A percentile compares a stretch with the other conserved stretches of the same genome.
Evolutionary conservation across 1,284 basidiomycete genomes (phyloP).

Genomic region (Spongiforma sp.): DNA sequence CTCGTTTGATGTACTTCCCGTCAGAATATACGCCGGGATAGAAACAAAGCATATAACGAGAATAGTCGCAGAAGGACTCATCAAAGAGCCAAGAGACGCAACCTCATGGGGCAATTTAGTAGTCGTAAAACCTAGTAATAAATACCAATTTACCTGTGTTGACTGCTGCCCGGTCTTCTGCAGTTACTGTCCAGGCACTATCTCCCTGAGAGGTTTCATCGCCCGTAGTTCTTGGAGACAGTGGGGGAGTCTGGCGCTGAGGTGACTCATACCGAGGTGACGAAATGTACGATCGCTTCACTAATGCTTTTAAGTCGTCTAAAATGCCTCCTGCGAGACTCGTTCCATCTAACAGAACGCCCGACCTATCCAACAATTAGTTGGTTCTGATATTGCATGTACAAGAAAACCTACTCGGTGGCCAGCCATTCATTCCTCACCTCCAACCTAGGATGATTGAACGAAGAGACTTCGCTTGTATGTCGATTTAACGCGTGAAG

Average conservation of each 20-base stretch:
- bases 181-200: neutral
- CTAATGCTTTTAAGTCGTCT: neutral
- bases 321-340: neutral
- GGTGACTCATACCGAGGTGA: neutral
- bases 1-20: neutral
- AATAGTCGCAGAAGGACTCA: neutral
- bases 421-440: neutral
- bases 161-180: neutral
- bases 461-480: neutral
- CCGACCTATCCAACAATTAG: neutral
- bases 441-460: neutral
- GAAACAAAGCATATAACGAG: neutral
- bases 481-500: neutral
- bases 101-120: neutral
- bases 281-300: neutral
- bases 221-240: neutral
- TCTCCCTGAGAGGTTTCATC: neutral
- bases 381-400: neutral
- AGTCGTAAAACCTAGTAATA: neutral
- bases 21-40: neutral
- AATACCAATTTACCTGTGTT: neutral
- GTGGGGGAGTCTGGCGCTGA: neutral
- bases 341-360: neutral
- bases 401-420: neutral
- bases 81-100: neutral